Evolutionary conservation across 306 rosid species (phyloP), one percentile per base, ranked within the genome.

Genomic region (Ochetophila trinervis): DNA sequence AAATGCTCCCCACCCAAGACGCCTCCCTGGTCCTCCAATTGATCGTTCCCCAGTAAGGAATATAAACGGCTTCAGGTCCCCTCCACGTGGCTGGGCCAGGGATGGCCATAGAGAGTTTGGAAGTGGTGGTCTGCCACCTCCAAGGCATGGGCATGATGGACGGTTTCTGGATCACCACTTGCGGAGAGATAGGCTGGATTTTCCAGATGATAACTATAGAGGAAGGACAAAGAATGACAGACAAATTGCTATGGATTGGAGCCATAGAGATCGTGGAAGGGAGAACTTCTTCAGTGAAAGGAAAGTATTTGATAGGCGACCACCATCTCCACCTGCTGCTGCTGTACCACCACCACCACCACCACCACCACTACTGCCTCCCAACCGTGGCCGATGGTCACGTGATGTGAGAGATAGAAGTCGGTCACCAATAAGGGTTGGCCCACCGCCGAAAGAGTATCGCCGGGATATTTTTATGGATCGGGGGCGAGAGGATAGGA

Each of bases 11-110:
- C 32, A 27, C 32, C 86, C 88, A 17, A 89, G 89, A 75, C 91
- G 93, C 67, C 74, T 80, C 45, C 77, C 89, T 74, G 94, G 88
- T 34, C 92, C 81, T 71, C 89, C 91, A 13, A 24, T 87, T 37
- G 96, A 87, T 35, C 89, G 79, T 51, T 86, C 96, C 22, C 87
- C 88, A 1, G 98, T 86, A 68, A 84, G 96, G 79, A n/a, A 66
- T 71, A 34, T 79, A 73, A 84, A 79, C 63, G 95, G 91, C 64
- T 85, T 69, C 48, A 84, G 91, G 78, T 89, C 96, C 58, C 96
- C 98, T 65, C 98, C 88, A 58, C 94, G 86, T 68, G 83, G 85
- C 37, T 80, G 91, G 85, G 85, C 65, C 20, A 89, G 98, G 81
- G 89, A 87, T 49, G 84, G 82, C 48, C 87, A 85, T 34, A 80